phyloP scores from a whole-genome alignment of 176 grass and related monocot species.

The maize (Zea mays) region DNA sequence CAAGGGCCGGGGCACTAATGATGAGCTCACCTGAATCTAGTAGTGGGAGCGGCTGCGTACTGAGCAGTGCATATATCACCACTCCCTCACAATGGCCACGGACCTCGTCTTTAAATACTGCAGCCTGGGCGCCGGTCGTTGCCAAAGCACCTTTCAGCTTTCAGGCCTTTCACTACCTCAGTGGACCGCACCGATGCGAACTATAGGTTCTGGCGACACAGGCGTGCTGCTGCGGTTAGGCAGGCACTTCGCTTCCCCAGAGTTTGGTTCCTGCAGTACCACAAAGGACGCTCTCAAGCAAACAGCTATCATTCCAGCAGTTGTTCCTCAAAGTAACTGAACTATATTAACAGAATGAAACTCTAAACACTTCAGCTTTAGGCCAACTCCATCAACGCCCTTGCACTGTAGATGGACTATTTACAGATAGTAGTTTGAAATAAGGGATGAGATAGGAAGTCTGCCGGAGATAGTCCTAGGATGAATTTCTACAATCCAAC shows the following conservation, averaged over 20 bases:
- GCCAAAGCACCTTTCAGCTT: neutral
- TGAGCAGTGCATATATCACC: neutral
- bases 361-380: too few species aligned
- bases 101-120: neutral
- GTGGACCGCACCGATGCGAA: neutral
- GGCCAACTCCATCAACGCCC: too few species aligned
- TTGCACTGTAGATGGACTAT: too few species aligned
- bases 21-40: neutral
- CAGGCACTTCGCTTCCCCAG: neutral
- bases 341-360: too few species aligned
- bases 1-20: neutral
- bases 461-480: too few species aligned
- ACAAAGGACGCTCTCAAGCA: neutral
- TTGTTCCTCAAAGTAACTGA: too few species aligned
- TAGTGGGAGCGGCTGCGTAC: neutral
- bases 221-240: neutral
- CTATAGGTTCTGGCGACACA: neutral
- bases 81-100: neutral
- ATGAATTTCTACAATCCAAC: too few species aligned
- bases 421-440: too few species aligned
- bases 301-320: too few species aligned
- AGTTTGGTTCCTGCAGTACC: neutral
- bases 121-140: neutral
- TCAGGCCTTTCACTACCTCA: neutral
- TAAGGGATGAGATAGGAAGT: too few species aligned